Evolutionary conservation across 371 early-diverging fungal genomes (phyloP).

Genomic region (Mortierella sp.): DNA sequence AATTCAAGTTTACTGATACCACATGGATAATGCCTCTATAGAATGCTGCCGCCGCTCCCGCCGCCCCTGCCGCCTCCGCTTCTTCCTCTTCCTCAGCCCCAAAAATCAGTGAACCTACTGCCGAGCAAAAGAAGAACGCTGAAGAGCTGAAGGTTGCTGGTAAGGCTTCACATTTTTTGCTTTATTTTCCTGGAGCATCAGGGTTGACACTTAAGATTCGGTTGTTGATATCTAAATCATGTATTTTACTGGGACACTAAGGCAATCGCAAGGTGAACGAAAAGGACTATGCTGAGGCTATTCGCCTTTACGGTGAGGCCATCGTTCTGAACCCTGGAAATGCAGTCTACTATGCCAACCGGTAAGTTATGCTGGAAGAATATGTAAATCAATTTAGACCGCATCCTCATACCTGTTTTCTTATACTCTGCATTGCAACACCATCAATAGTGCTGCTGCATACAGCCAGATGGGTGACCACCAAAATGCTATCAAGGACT

Average conservation of each 20-base stretch:
- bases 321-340: slow-evolving; percentile 85
- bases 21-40: slow-evolving; percentile 4
- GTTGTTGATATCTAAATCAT: background rate
- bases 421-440: background rate
- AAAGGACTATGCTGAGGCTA: slow-evolving; percentile 88
- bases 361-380: slow-evolving; percentile 65
- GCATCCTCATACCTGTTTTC: slow-evolving; percentile 1
- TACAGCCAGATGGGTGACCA: slow-evolving; percentile 91
- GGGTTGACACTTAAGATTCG: background rate
- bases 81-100: slow-evolving; percentile 21
- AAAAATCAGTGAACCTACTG: slow-evolving; percentile 52
- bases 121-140: slow-evolving; percentile 81
- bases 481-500: slow-evolving; percentile 89
- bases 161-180: slow-evolving; percentile 17
- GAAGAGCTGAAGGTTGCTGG: slow-evolving; percentile 88
- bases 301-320: slow-evolving; percentile 90
- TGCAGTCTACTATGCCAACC: slow-evolving; percentile 96
- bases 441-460: slow-evolving; percentile 88
- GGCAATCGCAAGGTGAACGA: slow-evolving; percentile 88
- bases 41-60: slow-evolving; percentile 34
- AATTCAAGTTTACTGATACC: no score
- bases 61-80: slow-evolving; percentile 24
- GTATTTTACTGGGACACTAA: background rate
- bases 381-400: background rate
- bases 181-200: background rate